Evolutionary conservation across 768 basidiomycete species (phyloP), one percentile per base, ranked within the genome.

Genomic region (Tricholoma saponaceum): DNA sequence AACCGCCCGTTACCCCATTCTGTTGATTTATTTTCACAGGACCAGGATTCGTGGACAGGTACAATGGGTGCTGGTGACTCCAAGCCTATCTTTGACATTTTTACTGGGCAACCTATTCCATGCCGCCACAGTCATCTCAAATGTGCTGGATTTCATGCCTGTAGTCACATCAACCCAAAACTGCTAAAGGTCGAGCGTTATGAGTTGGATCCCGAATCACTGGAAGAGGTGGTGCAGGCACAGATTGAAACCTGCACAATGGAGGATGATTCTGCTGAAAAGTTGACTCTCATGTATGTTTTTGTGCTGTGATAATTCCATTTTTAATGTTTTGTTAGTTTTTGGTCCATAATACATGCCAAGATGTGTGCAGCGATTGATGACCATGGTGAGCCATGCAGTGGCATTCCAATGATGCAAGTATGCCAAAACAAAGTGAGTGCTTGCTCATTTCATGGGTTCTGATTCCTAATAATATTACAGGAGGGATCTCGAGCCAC

Each of bases 31-130:
- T 43, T 44, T 6, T 46, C 16, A 25, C 23, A 55, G 54, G 54
- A 55, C 25, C 54, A 55, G 37, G 52, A 53, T 39, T 53, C 52
- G 2, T 53, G 52, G 52, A 53, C 52, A n/a, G 52, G 52, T 23
- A 20, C 0, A 7, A 28, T 41, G 30, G 54, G 54, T 25, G 54
- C 25, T 14, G 28, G 33, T 0, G 54, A 55, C 25, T 55, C 54
- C 16, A 55, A 55, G 33, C 54, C 54, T 5, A 30, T 4, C 16
- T 55, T 55, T 32, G 12, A 41, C 46, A 49, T 55, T 10, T 49
- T 49, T 16, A 49, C 44, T 47, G 44, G 28, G 12, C n/a, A 47
- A 4, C 28, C 43, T 13, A 55, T 57, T 20, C 32, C 49, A 28
- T 57, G 50, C 26, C 56, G 50, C 20, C 50, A 35, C 9, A 51